Conservation (phyloP, 768 basidiomycete species). For the Agaricus sinodeliciosus region DNA sequence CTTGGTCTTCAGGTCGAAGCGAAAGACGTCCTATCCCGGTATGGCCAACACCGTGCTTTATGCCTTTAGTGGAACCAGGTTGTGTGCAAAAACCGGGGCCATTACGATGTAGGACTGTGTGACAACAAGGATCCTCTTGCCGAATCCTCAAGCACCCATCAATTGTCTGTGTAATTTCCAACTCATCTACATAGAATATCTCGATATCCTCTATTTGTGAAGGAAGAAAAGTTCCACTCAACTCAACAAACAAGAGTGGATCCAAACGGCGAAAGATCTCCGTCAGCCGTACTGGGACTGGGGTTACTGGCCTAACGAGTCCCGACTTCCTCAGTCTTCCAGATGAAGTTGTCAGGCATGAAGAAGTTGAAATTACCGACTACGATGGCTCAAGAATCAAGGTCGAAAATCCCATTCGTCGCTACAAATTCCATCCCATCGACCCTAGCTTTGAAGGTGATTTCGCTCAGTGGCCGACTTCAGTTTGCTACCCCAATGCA, state of each 20-base stretch:
- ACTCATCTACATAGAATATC: conserved; percentile 14
- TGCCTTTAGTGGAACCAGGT: too few relatives aligned
- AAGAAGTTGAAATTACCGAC: conserved; percentile 3
- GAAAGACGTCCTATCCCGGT: too few relatives aligned
- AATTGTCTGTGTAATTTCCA: neutral
- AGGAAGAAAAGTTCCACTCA: conserved; percentile 30
- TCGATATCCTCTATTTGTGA: conserved; percentile 38
- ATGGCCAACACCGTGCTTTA: too few relatives aligned
- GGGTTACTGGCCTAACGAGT: conserved; percentile 23
- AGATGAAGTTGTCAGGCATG: conserved; percentile 23
- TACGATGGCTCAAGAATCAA: conserved; percentile 18
- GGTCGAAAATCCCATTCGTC: conserved; percentile 27
- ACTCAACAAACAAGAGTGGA: conserved; percentile 20
- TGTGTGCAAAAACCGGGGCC: too few relatives aligned
- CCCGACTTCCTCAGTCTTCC: conserved; percentile 24
- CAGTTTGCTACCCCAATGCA: conserved; percentile 25
- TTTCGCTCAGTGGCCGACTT: conserved; percentile 25
- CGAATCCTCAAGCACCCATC: neutral
- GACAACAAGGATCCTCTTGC: neutral
- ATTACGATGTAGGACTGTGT: neutral
- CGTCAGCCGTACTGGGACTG: conserved; percentile 49
- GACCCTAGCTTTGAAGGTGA: conserved; percentile 23
- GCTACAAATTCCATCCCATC: conserved; percentile 26
- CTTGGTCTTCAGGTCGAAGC: too few relatives aligned
- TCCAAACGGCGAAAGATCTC: conserved; percentile 25